Conservation (phyloP, 805 yeast genomes). For the Yamadazyma ubonensis region DNA sequence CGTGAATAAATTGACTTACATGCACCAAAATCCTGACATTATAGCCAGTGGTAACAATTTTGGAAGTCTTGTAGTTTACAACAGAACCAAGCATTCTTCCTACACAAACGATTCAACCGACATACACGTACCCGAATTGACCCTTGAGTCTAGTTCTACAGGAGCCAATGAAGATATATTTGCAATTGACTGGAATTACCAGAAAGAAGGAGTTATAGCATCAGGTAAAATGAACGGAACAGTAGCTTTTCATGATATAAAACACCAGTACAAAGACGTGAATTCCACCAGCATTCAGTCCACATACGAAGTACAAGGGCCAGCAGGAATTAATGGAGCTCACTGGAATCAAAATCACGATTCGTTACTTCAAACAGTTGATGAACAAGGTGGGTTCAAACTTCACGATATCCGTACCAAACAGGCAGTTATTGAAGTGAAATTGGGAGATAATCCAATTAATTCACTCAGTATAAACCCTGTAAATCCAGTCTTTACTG, state of each 20-base stretch:
- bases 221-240: constrained; percentile 65
- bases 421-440: constrained; percentile 1
- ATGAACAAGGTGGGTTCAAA: constrained; percentile 57
- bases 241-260: constrained; percentile 68
- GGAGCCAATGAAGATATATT: constrained; percentile 52
- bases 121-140: constrained; percentile 50
- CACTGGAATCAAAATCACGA: constrained; percentile 67
- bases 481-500: constrained; percentile 53
- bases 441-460: constrained; percentile 35
- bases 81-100: constrained; percentile 73
- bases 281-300: not conserved
- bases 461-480: constrained; percentile 64
- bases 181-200: constrained; percentile 74
- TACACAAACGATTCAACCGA: constrained; percentile 26
- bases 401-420: constrained; percentile 53
- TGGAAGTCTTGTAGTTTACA: constrained; percentile 69
- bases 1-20: constrained; percentile 66
- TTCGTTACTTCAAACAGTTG: constrained; percentile 59
- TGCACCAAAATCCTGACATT: constrained; percentile 87
- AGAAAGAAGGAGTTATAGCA: constrained; percentile 56
- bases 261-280: constrained; percentile 27
- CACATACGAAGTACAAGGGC: not conserved
- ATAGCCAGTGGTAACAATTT: constrained; percentile 66
- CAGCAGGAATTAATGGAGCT: constrained; percentile 64
- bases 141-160: constrained; percentile 33